These are phyloP conservation scores for Stachybotrys chartarum DNA, from an alignment of 2,329 filamentous ascomycete genomes.

Conservation along the genomic window DNA sequence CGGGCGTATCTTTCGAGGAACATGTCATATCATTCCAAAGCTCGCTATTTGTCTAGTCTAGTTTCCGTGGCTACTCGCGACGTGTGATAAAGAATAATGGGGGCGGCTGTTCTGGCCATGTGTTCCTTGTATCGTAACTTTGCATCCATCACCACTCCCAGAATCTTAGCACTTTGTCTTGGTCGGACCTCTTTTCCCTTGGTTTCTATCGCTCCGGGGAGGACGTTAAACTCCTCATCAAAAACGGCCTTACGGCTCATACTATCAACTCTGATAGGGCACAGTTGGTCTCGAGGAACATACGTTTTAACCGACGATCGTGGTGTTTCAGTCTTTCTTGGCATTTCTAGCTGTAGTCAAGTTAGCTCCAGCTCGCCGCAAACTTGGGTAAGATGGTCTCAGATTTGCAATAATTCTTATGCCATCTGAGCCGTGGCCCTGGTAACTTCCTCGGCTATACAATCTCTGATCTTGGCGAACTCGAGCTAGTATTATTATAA, in stretches of 20 bases:
- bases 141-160: conserved; percentile 11
- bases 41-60: too few species aligned
- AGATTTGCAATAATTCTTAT: conserved; percentile 4
- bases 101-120: background rate
- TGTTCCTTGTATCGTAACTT: background rate
- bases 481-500: conserved; percentile 3
- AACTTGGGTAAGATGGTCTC: conserved; percentile 4
- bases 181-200: conserved; percentile 1
- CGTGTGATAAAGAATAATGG: too few species aligned
- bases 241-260: conserved; percentile 11
- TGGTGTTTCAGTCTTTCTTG: background rate
- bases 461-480: conserved; percentile 3
- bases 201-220: conserved; percentile 8
- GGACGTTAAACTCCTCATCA: conserved; percentile 10
- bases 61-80: too few species aligned
- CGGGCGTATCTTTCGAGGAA: too few species aligned
- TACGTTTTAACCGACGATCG: conserved; percentile 1
- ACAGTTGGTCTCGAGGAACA: conserved; percentile 14
- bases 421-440: conserved; percentile 2
- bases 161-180: conserved; percentile 4
- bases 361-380: conserved; percentile 3
- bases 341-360: background rate
- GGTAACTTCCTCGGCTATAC: conserved; percentile 2
- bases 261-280: conserved; percentile 16
- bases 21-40: too few species aligned